Conservation (phyloP, 768 basidiomycete species). For the Boletus subparvulus region DNA sequence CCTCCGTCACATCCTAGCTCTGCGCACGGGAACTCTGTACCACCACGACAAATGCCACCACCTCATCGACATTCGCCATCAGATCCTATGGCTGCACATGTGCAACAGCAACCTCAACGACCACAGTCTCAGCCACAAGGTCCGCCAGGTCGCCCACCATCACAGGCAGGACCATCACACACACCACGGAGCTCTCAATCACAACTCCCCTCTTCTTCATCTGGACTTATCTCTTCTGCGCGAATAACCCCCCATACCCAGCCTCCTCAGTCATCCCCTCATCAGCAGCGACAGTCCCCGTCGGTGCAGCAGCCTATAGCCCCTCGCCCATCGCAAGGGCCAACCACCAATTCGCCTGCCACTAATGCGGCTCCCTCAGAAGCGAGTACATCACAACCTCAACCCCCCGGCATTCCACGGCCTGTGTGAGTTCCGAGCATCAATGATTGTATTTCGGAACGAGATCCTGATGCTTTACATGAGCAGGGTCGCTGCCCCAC, state of each 20-base stretch:
- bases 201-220: slow-evolving; percentile 34
- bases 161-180: slow-evolving; percentile 46
- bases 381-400: slow-evolving; percentile 34
- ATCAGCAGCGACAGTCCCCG: slow-evolving; percentile 33
- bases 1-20: slow-evolving; percentile 45
- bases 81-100: slow-evolving; percentile 44
- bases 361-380: slow-evolving; percentile 27
- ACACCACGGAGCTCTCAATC: slow-evolving; percentile 45
- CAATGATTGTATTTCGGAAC: background rate
- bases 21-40: slow-evolving; percentile 31
- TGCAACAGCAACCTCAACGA: slow-evolving; percentile 42
- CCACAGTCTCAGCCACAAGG: slow-evolving; percentile 63
- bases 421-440: slow-evolving; percentile 31
- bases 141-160: slow-evolving; percentile 48
- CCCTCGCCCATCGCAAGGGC: slow-evolving; percentile 36
- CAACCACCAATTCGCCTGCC: slow-evolving; percentile 22
- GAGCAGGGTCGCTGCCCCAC: slow-evolving; percentile 31
- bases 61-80: slow-evolving; percentile 47
- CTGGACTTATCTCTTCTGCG: slow-evolving; percentile 25
- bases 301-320: slow-evolving; percentile 38
- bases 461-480: slow-evolving; percentile 17
- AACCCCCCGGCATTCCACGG: slow-evolving; percentile 27
- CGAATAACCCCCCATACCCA: slow-evolving; percentile 39
- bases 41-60: slow-evolving; percentile 35
- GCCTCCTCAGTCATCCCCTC: slow-evolving; percentile 32